These are phyloP conservation scores for Vachellia pachyceras DNA, from an alignment of 306 rosid species.

Conservation along the genomic window DNA sequence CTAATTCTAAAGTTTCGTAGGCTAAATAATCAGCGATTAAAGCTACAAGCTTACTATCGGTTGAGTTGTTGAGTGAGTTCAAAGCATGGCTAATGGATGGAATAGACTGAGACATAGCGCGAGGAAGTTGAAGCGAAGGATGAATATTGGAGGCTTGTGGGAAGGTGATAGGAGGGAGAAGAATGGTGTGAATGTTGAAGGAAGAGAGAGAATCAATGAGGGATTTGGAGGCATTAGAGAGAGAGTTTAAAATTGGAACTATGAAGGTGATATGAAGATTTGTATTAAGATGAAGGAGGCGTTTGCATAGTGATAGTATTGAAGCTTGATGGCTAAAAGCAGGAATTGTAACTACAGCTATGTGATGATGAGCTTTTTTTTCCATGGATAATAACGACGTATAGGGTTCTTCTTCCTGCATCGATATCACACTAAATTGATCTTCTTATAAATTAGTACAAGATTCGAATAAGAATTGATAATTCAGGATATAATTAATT, in stretches of 20 bases:
- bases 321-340: slow-evolving; percentile 1
- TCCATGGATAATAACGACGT: background rate
- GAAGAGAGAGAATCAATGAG: background rate
- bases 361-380: background rate
- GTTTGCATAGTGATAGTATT: background rate
- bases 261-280: background rate
- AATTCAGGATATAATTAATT: no score
- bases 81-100: background rate
- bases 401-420: background rate
- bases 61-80: background rate
- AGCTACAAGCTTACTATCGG: background rate
- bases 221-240: background rate
- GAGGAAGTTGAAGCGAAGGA: background rate
- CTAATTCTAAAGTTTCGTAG: background rate
- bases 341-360: background rate
- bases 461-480: no score
- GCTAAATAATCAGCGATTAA: background rate
- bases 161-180: background rate
- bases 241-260: background rate
- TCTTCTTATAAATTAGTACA: no score
- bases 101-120: background rate
- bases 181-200: background rate
- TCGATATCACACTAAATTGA: no score
- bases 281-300: background rate
- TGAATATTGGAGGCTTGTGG: background rate